Conservation (phyloP, 108 stramenopile species). For the Licmophora abbreviata region DNA sequence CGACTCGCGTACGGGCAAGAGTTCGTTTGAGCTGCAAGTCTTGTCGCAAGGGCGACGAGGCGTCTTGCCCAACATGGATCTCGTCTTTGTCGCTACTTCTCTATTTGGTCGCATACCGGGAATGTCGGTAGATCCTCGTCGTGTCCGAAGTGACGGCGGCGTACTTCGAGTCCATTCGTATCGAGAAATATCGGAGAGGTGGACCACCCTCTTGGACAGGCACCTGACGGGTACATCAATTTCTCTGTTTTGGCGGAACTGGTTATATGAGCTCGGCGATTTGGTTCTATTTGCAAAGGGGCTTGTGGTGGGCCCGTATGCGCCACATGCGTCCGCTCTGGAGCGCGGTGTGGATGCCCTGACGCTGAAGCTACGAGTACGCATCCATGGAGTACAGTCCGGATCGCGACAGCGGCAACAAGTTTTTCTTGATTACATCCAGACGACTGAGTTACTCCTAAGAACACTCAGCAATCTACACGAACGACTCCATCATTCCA, state of each 20-base stretch:
- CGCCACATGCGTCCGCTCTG: conserved; percentile 65
- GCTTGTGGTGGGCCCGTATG: conserved; percentile 23
- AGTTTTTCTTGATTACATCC: conserved; percentile 37
- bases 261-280: conserved; percentile 42
- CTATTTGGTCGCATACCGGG: conserved; percentile 3
- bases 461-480: conserved; percentile 73
- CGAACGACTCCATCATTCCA: conserved; percentile 83
- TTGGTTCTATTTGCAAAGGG: conserved; percentile 30
- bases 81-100: conserved; percentile 54
- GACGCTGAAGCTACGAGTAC: conserved; percentile 45
- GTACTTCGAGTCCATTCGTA: conserved; percentile 11
- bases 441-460: conserved; percentile 45
- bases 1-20: too few relatives aligned
- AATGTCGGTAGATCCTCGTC: not conserved
- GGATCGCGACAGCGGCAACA: not conserved
- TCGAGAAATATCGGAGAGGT: not conserved
- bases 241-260: conserved; percentile 20
- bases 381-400: not conserved
- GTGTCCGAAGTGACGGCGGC: conserved; percentile 3
- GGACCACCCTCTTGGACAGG: not conserved
- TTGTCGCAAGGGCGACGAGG: conserved; percentile 69
- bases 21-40: conserved; percentile 24
- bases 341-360: conserved; percentile 73
- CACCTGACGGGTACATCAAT: conserved; percentile 12
- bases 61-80: conserved; percentile 73